Base-by-base conservation (phyloP, 768 basidiomycete genomes). In the Pulveroboletus ravenelii region DNA sequence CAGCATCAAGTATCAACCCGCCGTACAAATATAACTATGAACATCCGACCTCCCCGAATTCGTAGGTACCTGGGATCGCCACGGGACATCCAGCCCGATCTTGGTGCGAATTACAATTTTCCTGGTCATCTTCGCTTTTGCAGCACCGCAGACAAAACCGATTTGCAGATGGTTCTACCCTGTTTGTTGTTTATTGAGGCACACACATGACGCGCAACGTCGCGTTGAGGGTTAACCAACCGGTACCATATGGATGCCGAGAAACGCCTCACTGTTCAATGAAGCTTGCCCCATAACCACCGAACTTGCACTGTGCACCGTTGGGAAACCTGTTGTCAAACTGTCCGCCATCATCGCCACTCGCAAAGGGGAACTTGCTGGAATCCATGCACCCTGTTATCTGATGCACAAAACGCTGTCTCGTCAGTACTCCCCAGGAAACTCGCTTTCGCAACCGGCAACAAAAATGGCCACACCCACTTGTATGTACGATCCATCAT, bases 131-230 rank as follows among this genome's bases (percentile, higher is more conserved):
- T 10, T 56, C 56, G 7, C 50, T 50, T 30, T 64, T 60, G 56
- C 78, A 79, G 62, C 78, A 79, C 20, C 76, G 70, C 41, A 79
- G 48, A 61, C 77, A 79, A 60, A 79, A 79, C 14, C 77, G 70
- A 47, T 67, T 68, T 29, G 69, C 60, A 5, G 68, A 66, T 3
- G 77, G 78, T 51, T 79, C 78, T 40, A 79, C 65, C 44, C 78
- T 78, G 45, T 47, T 39, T 3, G n/a, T 42, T 78, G 45, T 47
- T 39, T 3, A n/a, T 42, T 6, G 20, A 12, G 45, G 38, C 9
- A 38, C 23, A 13, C 17, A 13, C 10, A 45, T 18, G 13, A n/a
- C 2, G 40, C 10, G 29, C 34, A 51, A 10, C 1, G 38, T 14
- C 8, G 39, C 27, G 20, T 44, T 13, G 39, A 29, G 2, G 8